Conservation (phyloP, 805 yeast species). For the Candida anglica region DNA sequence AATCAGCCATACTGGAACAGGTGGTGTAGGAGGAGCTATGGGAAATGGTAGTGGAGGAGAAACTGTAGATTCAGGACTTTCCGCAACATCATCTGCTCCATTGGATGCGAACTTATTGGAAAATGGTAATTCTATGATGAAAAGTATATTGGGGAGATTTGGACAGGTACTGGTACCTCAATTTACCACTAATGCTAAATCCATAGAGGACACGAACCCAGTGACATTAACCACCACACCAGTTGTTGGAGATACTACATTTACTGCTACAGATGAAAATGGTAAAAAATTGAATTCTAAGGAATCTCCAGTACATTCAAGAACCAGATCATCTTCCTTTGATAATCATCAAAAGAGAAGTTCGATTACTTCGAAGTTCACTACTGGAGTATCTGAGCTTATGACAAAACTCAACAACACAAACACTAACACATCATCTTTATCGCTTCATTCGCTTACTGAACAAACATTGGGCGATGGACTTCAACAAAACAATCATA, state of each 20-base stretch:
- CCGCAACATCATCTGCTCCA: constrained; percentile 4
- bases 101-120: constrained; percentile 6
- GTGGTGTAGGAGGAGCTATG: too few relatives aligned
- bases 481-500: background rate
- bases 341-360: constrained; percentile 23
- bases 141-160: constrained; percentile 31
- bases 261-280: too few relatives aligned
- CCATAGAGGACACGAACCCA: too few relatives aligned
- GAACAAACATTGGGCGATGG: background rate
- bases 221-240: too few relatives aligned
- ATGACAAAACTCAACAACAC: constrained; percentile 36
- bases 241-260: too few relatives aligned
- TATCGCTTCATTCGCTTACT: constrained; percentile 2
- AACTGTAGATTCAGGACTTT: background rate
- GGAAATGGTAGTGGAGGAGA: constrained; percentile 1
- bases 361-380: constrained; percentile 34
- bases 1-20: too few relatives aligned
- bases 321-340: constrained; percentile 37
- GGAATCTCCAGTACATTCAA: constrained; percentile 31
- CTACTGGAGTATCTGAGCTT: constrained; percentile 39
- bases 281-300: too few relatives aligned
- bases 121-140: constrained; percentile 26
- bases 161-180: constrained; percentile 27
- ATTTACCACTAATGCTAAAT: constrained; percentile 10
- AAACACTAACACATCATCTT: constrained; percentile 7